phyloP scores from a whole-genome alignment of 1,284 basidiomycete species.

The Fomes fomentarius region DNA sequence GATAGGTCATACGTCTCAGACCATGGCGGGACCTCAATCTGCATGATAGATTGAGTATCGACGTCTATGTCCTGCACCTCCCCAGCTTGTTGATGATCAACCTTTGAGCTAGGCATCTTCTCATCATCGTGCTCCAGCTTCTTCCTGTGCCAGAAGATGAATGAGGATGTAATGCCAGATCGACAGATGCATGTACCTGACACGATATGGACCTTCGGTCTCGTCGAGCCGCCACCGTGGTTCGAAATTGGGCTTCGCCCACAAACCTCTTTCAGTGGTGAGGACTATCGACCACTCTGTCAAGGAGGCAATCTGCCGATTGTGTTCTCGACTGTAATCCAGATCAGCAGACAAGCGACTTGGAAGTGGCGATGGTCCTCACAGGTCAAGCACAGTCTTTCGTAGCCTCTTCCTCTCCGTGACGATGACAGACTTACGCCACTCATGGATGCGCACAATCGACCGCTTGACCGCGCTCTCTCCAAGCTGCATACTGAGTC shows the following conservation, averaged over 20 bases:
- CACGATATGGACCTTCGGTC: conserved; percentile 86
- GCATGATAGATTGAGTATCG: conserved; percentile 60
- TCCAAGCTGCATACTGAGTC: conserved; percentile 63
- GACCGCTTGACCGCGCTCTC: conserved; percentile 66
- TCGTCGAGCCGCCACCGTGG: conserved; percentile 81
- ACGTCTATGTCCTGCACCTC: conserved; percentile 64
- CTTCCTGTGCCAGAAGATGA: conserved; percentile 52
- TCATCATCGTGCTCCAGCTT: conserved; percentile 70
- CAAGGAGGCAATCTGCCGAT: conserved; percentile 64
- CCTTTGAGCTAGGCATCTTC: conserved; percentile 50
- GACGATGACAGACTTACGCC: conserved; percentile 65
- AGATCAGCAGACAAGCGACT: not conserved
- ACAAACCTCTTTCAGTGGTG: conserved; percentile 77
- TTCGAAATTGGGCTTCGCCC: conserved; percentile 59
- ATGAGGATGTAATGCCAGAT: not conserved
- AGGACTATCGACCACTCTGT: conserved; percentile 61
- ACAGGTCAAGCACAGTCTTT: conserved; percentile 75
- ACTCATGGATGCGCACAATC: conserved; percentile 63
- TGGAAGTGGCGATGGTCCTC: conserved; percentile 27
- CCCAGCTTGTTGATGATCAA: conserved; percentile 52
- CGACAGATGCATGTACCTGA: conserved; percentile 67
- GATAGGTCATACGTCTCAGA: conserved; percentile 78
- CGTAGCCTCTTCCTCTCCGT: conserved; percentile 73
- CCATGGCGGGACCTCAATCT: conserved; percentile 77
- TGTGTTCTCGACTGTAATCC: conserved; percentile 61